A percentile compares a stretch with the other conserved stretches of the same genome.
Evolutionary conservation across 768 basidiomycete genomes (phyloP).

Genomic region (Russula vinacea): DNA sequence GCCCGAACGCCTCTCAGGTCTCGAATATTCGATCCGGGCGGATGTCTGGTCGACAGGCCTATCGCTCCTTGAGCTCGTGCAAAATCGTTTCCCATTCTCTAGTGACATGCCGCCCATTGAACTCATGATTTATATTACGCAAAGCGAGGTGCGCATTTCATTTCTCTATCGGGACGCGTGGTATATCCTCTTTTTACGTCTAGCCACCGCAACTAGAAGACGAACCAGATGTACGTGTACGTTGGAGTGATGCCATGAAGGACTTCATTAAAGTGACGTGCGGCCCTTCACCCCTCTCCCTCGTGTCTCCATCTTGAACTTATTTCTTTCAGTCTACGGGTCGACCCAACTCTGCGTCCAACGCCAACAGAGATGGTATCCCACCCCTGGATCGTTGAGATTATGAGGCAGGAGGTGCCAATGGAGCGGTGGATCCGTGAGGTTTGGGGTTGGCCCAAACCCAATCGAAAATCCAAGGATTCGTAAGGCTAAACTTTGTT

Average conservation of each 20-base stretch:
- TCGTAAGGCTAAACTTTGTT: constrained; percentile 31
- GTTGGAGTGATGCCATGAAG: constrained; percentile 84
- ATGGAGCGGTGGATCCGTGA: constrained; percentile 88
- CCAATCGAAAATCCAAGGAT: constrained; percentile 35
- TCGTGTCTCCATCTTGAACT: constrained; percentile 9
- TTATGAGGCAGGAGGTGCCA: constrained; percentile 78
- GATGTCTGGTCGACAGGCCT: constrained; percentile 99
- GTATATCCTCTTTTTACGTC: constrained; percentile 27
- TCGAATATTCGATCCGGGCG: constrained; percentile 89
- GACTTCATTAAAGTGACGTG: constrained; percentile 86
- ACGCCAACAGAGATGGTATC: constrained; percentile 77
- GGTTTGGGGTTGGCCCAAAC: constrained; percentile 75
- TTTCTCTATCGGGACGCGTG: constrained; percentile 27
- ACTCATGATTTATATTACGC: constrained; percentile 84
- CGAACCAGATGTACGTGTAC: constrained; percentile 51
- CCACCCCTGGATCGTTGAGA: constrained; percentile 78
- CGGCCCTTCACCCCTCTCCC: constrained; percentile 35
- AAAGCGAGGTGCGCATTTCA: constrained; percentile 57
- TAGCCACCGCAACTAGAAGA: constrained; percentile 84
- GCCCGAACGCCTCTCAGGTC: constrained; percentile 93
- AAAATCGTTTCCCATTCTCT: constrained; percentile 94
- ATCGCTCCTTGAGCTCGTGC: constrained; percentile 87
- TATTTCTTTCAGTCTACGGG: constrained; percentile 53
- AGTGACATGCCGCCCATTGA: constrained; percentile 91
- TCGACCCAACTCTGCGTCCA: constrained; percentile 66